phyloP scores from a whole-genome alignment of 1,284 basidiomycete species.

The Papiliotrema terrestris region DNA sequence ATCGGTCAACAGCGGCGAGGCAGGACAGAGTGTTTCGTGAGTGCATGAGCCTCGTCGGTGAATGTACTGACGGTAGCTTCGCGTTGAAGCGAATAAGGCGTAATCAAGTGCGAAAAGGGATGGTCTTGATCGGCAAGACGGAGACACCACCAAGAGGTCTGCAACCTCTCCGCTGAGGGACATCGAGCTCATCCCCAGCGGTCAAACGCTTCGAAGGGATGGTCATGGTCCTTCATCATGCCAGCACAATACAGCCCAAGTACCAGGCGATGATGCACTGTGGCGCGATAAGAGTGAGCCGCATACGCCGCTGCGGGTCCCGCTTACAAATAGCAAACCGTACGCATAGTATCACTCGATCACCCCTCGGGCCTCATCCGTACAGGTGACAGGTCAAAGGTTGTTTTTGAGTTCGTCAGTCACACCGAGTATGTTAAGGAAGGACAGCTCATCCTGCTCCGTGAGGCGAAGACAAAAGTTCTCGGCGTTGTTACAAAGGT shows the following conservation, averaged over 20 bases:
- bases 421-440: conserved; percentile 86
- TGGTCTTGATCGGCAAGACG: conserved; percentile 80
- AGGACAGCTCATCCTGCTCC: conserved; percentile 84
- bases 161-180: conserved; percentile 55
- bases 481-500: conserved; percentile 44
- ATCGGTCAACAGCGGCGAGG: conserved; percentile 77
- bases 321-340: conserved; percentile 65
- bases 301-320: not conserved
- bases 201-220: conserved; percentile 42
- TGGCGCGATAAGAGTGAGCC: conserved; percentile 39
- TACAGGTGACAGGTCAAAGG: conserved; percentile 84
- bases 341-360: conserved; percentile 81
- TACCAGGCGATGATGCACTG: conserved; percentile 63
- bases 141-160: conserved; percentile 74
- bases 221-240: conserved; percentile 61
- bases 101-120: conserved; percentile 83
- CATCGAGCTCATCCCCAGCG: conserved; percentile 14
- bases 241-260: conserved; percentile 83
- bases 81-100: conserved; percentile 87
- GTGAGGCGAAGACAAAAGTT: conserved; percentile 91
- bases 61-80: conserved; percentile 48
- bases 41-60: conserved; percentile 3
- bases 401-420: conserved; percentile 77
- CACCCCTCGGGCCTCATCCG: conserved; percentile 79
- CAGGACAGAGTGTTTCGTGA: conserved; percentile 85